Evolutionary conservation across 1,284 basidiomycete genomes (phyloP).

Genomic region (Marasmius sp.): DNA sequence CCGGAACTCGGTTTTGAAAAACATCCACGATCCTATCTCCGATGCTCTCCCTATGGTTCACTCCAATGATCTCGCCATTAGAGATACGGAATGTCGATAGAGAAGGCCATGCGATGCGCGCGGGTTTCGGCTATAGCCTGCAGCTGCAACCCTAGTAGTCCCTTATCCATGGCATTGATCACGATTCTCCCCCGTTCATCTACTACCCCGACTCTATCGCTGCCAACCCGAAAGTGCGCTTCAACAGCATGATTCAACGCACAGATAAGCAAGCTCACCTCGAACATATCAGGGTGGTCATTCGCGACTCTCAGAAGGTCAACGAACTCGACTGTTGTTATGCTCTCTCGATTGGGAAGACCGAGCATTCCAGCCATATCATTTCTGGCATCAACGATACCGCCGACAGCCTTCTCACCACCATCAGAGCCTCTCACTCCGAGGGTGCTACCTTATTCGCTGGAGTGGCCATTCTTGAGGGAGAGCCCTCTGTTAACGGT

Average conservation of each 20-base stretch:
- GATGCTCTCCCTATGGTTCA: constrained; percentile 98
- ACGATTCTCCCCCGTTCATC: constrained; percentile 88
- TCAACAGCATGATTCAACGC: constrained; percentile 90
- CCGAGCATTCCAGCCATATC: constrained; percentile 96
- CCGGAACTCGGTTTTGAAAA: constrained; percentile 87
- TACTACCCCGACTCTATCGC: constrained; percentile 97
- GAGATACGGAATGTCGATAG: constrained; percentile 81
- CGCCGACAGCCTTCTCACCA: constrained; percentile 83
- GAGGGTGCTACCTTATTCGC: constrained; percentile 98
- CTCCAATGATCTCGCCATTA: constrained; percentile 96
- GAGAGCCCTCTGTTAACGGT: constrained; percentile 94
- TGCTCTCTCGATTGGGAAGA: constrained; percentile 98
- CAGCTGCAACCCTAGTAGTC: constrained; percentile 93
- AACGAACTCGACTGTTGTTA: constrained; percentile 84
- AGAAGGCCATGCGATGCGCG: constrained; percentile 92
- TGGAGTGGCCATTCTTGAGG: constrained; percentile 94
- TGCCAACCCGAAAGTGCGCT: constrained; percentile 95
- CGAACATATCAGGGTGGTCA: constrained; percentile 90
- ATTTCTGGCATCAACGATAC: constrained; percentile 96
- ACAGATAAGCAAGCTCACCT: constrained; percentile 89
- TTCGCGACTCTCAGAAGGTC: constrained; percentile 87
- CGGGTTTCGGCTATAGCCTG: constrained; percentile 98
- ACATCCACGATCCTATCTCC: constrained; percentile 90
- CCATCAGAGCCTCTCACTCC: constrained; percentile 85
- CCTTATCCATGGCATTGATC: constrained; percentile 81